phyloP scores from a whole-genome alignment of 1,139 yeast genomes.

The Hemisphaericaspora subhashii region DNA sequence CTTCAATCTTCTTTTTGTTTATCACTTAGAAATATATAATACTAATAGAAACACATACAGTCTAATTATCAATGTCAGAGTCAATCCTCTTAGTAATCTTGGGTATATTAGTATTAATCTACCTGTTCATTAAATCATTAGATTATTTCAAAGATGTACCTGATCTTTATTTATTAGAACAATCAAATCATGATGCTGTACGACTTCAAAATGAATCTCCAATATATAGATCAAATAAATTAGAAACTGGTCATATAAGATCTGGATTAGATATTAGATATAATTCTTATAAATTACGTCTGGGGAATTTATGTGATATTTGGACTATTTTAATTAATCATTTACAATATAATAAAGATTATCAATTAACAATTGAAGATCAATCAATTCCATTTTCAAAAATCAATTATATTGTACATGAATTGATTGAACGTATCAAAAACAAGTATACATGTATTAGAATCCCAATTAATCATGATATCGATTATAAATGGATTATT shows the following conservation, averaged over 20 bases:
- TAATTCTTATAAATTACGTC: conserved; percentile 60
- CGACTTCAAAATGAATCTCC: conserved; percentile 62
- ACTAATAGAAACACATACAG: neutral
- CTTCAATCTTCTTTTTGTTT: no score
- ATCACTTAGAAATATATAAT: no score
- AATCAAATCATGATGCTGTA: conserved; percentile 57
- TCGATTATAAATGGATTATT: conserved; percentile 13
- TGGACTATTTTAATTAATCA: conserved; percentile 46
- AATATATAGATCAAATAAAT: conserved; percentile 60
- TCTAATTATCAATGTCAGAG: neutral
- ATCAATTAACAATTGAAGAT: conserved; percentile 14
- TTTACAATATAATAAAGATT: conserved; percentile 24
- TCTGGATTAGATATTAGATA: conserved; percentile 66
- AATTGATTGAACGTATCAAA: neutral
- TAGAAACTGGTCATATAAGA: conserved; percentile 57
- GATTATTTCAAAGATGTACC: conserved; percentile 46
- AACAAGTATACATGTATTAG: conserved; percentile 5
- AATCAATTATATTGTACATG: conserved; percentile 7
- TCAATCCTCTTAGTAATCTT: neutral
- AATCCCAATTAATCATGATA: conserved; percentile 5
- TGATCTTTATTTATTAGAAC: conserved; percentile 57
- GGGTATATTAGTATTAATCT: neutral
- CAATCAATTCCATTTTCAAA: conserved; percentile 20
- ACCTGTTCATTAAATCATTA: conserved; percentile 6
- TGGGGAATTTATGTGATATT: conserved; percentile 67